Evolutionary conservation across 2,329 filamentous ascomycete genomes (phyloP), one percentile per base, ranked within the genome.

Genomic region (Penicillium concentricum): DNA sequence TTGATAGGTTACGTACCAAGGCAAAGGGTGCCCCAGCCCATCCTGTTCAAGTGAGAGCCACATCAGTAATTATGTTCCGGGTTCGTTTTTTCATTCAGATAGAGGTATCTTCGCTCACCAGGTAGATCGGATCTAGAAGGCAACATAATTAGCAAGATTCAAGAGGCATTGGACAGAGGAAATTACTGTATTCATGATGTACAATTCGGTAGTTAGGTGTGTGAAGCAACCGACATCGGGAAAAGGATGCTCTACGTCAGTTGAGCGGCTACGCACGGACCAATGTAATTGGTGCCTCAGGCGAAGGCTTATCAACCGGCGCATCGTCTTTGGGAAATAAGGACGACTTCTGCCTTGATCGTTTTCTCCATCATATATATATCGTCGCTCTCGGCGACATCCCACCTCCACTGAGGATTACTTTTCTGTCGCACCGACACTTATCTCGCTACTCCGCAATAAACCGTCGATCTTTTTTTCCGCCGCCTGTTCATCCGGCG

Each of bases 1-100:
- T 51, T 44, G 24, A 18, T n/a, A 20, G 44, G 26, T 43, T 24
- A 70, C 86, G 58, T 84, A 92, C 89, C 92, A 67, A 89, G 82
- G 72, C 92, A 94, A 53, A 97, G 84, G 48, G 91, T 84, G 67
- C 90, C 92, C 94, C 91, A 97, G 71, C 94, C 94, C 70, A 93
- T 79, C 90, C 92, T 96, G 62, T 63, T 54, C 16, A 26, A n/a
- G 32, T 32, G 60, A 51, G 48, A 57, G 47, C 22, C 57, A 47
- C 30, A 58, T 67, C 64, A 63, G 65, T 56, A 60, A 52, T 41
- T 24, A 20, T 30, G 37, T 51, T 45, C 42, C 37, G n/a, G 26
- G 39, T 34, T 20, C 22, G 42, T 34, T 43, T 47, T 26, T n/a
- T 42, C 34, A 18, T 32, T 26, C n/a, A 26, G 41, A 37, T 26